Evolutionary conservation across 306 rosid genomes (phyloP).

Genomic region (Cicer bijugum): DNA sequence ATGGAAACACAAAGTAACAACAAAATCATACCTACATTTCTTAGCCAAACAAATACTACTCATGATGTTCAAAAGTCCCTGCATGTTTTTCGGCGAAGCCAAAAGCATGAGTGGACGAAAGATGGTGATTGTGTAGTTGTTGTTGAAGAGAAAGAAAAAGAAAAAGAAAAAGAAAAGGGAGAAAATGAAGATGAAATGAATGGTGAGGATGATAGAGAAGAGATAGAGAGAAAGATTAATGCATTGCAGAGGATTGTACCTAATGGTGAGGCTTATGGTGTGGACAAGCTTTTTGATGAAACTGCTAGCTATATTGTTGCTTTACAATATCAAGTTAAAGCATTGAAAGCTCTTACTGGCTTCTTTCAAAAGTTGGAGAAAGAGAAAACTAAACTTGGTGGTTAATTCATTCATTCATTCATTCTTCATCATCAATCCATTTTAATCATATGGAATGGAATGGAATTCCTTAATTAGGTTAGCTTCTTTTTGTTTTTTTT

Average conservation of each 20-base stretch:
- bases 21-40: conserved; percentile 49
- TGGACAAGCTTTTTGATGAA: conserved; percentile 82
- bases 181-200: conserved; percentile 18
- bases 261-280: conserved; percentile 69
- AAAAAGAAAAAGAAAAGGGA: conserved; percentile 35
- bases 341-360: conserved; percentile 64
- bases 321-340: conserved; percentile 75
- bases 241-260: conserved; percentile 93
- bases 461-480: conserved; percentile 1
- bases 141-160: conserved; percentile 40
- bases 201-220: conserved; percentile 57
- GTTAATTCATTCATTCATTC: conserved; percentile 41
- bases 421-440: not conserved
- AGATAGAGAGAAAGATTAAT: conserved; percentile 75
- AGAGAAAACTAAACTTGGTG: conserved; percentile 72
- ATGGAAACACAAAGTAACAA: not conserved
- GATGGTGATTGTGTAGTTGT: not conserved
- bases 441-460: not conserved
- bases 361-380: conserved; percentile 70
- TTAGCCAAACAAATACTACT: conserved; percentile 39
- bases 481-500: not conserved
- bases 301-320: conserved; percentile 83
- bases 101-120: conserved; percentile 10
- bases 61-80: conserved; percentile 40
- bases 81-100: conserved; percentile 37